Evolutionary conservation across 1,284 basidiomycete genomes (phyloP), one percentile per base, ranked within the genome.

Genomic region (Apiotrichum laibachii): DNA sequence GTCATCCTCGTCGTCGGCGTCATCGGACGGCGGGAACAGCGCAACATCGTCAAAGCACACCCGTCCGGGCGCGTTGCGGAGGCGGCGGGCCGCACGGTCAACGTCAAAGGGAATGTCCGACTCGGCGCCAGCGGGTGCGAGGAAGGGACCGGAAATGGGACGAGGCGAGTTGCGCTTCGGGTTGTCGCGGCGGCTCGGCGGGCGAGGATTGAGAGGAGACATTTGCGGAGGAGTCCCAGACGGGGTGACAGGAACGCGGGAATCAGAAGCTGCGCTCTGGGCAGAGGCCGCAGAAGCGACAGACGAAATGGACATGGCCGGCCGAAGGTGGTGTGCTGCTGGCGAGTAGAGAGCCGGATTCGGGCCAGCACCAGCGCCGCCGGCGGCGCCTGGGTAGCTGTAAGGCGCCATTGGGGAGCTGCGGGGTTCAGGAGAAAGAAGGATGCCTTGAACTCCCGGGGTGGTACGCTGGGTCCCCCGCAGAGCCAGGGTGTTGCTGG

Each of bases 1-100:
- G 31, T 26, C 39, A 2, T 50, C 52, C 16, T 53, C 50, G 52
- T 50, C 57, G 31, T 40, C 57, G 18, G 33, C 53, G n/a, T 55
- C 55, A 11, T 31, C 55, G 1, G 55, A 44, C 6, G 60, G 60
- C 2, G 60, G 56, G 40, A 48, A 42, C 21, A 55, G 52, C n/a
- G 44, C 60, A 31, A 57, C 55, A 13, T 61, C 59, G 16, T 57
- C 49, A 31, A 61, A 61, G 46, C 53, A 55, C 2, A 61, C 55
- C 8, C 60, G 31, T 4, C 60, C 60, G 11, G 56, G 43, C 4
- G 37, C 37, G 18, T 37, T 39, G 13, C 50, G 52, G 19, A 61
- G 45, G 1, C 52, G 56, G 16, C 56, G 35, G 18, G 52, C 52
- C 0, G 60, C 60, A 15, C 49, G 40, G 19, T 61, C 60, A 22